Base-by-base conservation (phyloP, 345 rosid genomes). In the Bruguiera gymnorhiza region DNA sequence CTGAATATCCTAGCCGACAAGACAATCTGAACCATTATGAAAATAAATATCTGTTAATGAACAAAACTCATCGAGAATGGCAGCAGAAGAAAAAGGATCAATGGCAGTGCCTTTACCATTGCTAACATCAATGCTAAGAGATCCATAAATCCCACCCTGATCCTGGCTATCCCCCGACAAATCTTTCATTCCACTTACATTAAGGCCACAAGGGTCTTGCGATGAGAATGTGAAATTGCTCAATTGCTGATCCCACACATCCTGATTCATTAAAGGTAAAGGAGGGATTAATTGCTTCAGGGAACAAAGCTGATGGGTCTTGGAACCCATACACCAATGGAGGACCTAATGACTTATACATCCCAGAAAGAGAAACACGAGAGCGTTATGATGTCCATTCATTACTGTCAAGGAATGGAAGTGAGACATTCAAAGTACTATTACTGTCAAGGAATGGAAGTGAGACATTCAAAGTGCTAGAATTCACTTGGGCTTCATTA, bases 1-100 rank as follows among this genome's bases (percentile, higher is more conserved):
- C 82, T 92, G 96, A 60, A 92, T 87, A 84, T 96, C 99, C 82
- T 89, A 98, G 74, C 86, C 88, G 3, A 87, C 77, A 63, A 95
- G 67, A 78, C 92, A 84, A 66, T 84, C 87, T 5, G 97, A 75
- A 72, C 92, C 88, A 70, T 84, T 86, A 32, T 83, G 91, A n/a
- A 92, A 86, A 70, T 83, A 85, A 6, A 82, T 74, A 63, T 87
- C 95, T 83, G 88, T 88, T 54, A 91, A 69, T 36, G 86, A 57
- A 63, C 97, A 90, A 39, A 87, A 85, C n/a, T n/a, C 46, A n/a
- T 86, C 97, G 53, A 96, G 31, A 4, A 30, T 30, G 31, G 3
- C 4, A 30, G 31, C 3, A 2, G 4, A 30, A 30, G 31, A 3
- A 30, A 4, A 30, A 30, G 31, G 31, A 30, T 30, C 31, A 30